Percentiles rank a stretch among this genome's conserved stretches.
phyloP scores from a whole-genome alignment of 2,329 filamentous ascomycete species.

The Teratosphaeria pseudoeucalypti region DNA sequence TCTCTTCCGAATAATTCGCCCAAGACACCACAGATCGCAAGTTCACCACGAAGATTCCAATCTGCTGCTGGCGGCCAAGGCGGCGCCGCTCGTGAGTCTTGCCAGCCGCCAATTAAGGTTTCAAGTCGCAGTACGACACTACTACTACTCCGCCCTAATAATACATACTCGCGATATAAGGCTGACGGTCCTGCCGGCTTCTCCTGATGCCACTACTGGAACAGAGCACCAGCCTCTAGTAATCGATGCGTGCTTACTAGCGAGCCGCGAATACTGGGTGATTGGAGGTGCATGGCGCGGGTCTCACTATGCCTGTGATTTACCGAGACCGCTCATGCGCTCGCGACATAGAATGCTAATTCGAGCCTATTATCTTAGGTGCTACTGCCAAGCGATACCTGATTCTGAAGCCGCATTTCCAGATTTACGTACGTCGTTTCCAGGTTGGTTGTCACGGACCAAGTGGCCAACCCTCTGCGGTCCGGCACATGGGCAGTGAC shows the following conservation, averaged over 20 bases:
- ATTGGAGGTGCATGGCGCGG: neutral
- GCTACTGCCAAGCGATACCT: neutral
- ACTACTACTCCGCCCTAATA: too few species aligned
- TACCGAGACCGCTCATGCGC: neutral
- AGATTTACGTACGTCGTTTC: neutral
- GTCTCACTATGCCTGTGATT: neutral
- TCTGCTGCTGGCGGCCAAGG: too few species aligned
- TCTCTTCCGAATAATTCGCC: neutral
- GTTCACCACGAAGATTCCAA: neutral
- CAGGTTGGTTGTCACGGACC: neutral
- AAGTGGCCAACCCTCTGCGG: neutral
- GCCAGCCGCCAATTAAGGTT: too few species aligned
- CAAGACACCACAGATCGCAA: neutral
- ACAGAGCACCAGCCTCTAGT: neutral
- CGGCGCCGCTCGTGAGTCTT: too few species aligned
- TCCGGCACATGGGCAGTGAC: neutral
- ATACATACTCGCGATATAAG: too few species aligned
- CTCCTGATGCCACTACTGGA: neutral
- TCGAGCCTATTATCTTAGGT: too few species aligned
- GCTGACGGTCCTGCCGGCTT: neutral
- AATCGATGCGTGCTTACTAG: neutral
- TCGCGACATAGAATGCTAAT: neutral
- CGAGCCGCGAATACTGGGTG: neutral
- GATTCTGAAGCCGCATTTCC: neutral
- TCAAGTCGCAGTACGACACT: too few species aligned